These are phyloP conservation scores for Lactuca saligna DNA, from an alignment of 129 eudicot species.

Conservation along the genomic window DNA sequence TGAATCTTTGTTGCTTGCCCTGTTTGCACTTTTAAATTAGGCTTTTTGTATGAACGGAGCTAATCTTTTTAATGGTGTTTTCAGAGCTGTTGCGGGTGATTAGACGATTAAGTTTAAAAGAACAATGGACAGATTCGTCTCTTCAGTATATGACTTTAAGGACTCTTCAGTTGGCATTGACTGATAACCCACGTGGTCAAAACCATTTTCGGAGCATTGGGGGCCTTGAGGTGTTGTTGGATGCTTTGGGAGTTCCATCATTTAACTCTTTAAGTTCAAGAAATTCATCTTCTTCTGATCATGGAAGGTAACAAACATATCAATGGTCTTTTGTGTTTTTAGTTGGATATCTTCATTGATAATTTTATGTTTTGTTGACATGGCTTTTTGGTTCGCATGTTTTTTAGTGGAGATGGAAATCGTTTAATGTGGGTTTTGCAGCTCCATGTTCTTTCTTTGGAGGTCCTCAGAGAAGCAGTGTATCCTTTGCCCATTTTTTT, in stretches of 20 bases:
- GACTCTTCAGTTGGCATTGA: conserved; percentile 76
- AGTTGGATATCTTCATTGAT: conserved; percentile 13
- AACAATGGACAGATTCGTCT: conserved; percentile 59
- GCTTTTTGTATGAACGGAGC: conserved; percentile 11
- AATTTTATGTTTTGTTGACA: conserved; percentile 13
- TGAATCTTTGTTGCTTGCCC: conserved; percentile 2
- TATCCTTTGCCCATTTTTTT: conserved; percentile 58
- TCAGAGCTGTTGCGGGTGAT: conserved; percentile 89
- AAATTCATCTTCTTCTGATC: conserved; percentile 31
- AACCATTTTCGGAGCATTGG: conserved; percentile 99
- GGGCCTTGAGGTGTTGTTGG: conserved; percentile 96
- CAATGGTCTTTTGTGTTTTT: not conserved
- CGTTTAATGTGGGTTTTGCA: conserved; percentile 49
- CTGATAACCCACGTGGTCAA: conserved; percentile 86
- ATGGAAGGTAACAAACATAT: conserved; percentile 47
- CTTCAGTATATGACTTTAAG: conserved; percentile 82
- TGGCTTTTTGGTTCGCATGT: conserved; percentile 12
- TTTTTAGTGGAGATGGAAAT: conserved; percentile 53
- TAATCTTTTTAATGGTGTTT: conserved; percentile 22
- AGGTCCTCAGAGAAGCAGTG: conserved; percentile 94
- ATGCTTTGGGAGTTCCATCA: conserved; percentile 82
- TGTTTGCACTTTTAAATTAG: conserved; percentile 13
- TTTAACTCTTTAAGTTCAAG: conserved; percentile 44
- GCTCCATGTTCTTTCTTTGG: conserved; percentile 93
- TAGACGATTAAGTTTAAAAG: conserved; percentile 83